Conservation (phyloP, 768 basidiomycete genomes). For the Boletellus ananiceps region DNA sequence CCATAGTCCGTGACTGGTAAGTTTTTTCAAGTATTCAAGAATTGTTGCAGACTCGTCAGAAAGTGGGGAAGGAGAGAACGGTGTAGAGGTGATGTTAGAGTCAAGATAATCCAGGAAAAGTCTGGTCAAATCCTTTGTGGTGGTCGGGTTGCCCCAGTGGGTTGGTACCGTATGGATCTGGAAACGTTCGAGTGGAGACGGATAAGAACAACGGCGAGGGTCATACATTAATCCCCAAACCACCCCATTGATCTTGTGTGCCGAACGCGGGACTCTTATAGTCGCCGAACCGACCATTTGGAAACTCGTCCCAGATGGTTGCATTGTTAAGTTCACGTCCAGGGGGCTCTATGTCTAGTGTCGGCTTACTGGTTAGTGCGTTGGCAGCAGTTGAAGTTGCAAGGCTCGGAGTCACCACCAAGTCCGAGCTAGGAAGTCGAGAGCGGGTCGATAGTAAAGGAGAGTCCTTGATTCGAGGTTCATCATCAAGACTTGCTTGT, state of each 20-base stretch:
- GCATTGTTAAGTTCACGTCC: constrained; percentile 73
- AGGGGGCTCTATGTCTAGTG: constrained; percentile 46
- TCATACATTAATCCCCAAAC: constrained; percentile 54
- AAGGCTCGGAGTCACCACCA: constrained; percentile 58
- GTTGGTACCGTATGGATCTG: constrained; percentile 60
- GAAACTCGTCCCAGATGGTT: constrained; percentile 91
- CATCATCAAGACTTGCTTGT: not conserved
- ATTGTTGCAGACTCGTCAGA: constrained; percentile 81
- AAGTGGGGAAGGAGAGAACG: constrained; percentile 82
- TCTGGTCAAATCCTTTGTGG: constrained; percentile 62
- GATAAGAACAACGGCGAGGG: not conserved
- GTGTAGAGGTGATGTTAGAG: constrained; percentile 68
- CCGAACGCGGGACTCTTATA: constrained; percentile 97
- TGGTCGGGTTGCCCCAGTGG: constrained; percentile 70
- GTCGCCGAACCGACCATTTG: constrained; percentile 97
- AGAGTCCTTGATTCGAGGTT: constrained; percentile 35
- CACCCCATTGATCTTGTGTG: constrained; percentile 72
- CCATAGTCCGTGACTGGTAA: constrained; percentile 86
- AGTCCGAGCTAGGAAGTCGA: constrained; percentile 27
- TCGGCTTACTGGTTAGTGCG: constrained; percentile 46
- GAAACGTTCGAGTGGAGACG: not conserved
- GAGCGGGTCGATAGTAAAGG: constrained; percentile 31
- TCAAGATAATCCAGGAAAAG: constrained; percentile 81
- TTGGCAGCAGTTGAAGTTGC: constrained; percentile 62
- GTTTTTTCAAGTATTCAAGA: constrained; percentile 64